A percentile compares a stretch with the other conserved stretches of the same genome.
Evolutionary conservation across 495 filamentous ascomycete genomes (phyloP).

Genomic region (Aspergillus hancockii): DNA sequence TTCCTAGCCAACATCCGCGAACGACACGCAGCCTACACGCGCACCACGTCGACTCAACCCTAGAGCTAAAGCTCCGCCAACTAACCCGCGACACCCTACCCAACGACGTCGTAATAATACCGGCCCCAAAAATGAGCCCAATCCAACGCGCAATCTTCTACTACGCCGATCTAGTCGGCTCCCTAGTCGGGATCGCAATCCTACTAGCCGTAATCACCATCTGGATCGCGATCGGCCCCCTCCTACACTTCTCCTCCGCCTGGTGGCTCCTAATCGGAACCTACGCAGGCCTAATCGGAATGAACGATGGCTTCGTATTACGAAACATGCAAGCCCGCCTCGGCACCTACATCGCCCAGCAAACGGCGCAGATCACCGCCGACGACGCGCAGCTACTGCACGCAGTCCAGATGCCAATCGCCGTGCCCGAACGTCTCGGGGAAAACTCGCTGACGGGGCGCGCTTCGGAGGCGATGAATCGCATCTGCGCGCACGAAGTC

Average conservation of each 20-base stretch:
- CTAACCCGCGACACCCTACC: background rate
- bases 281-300: conserved; percentile 41
- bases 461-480: conserved; percentile 25
- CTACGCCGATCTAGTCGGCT: conserved; percentile 41
- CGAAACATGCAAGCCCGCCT: conserved; percentile 38
- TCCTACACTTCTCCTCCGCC: conserved; percentile 21
- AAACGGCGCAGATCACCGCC: conserved; percentile 23
- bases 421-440: background rate
- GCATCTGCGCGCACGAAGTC: conserved; percentile 25
- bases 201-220: conserved; percentile 28
- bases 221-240: conserved; percentile 33
- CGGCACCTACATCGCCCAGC: conserved; percentile 26
- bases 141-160: conserved; percentile 32
- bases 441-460: conserved; percentile 17
- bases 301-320: conserved; percentile 41
- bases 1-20: conserved; percentile 43
- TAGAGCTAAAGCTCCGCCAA: conserved; percentile 33
- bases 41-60: conserved; percentile 32
- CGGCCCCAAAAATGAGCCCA: conserved; percentile 23
- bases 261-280: conserved; percentile 47
- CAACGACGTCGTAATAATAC: conserved; percentile 17
- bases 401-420: background rate
- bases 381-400: conserved; percentile 24
- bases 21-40: conserved; percentile 31
- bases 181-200: conserved; percentile 28